Evolutionary conservation across 495 filamentous ascomycete species (phyloP), one percentile per base, ranked within the genome.

Genomic region (Penicillium coffeae): DNA sequence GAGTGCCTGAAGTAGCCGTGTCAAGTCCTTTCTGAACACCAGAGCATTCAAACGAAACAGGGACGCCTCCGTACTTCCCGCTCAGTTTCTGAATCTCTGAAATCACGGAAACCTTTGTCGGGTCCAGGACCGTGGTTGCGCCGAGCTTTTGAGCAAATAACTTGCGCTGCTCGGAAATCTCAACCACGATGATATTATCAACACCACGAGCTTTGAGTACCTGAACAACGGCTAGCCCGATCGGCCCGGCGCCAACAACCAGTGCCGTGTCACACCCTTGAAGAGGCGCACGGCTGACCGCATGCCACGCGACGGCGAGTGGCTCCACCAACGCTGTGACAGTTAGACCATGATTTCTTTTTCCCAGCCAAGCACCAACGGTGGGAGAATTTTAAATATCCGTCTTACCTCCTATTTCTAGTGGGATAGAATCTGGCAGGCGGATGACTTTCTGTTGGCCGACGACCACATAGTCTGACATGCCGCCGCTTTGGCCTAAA

Each of bases 261-360:
- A 83, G 57, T 3, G 69, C 73, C 5, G 64, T 61, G 44, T 78
- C 70, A 12, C 63, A 69, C 9, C 56, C 21, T 42, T 80, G 70
- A 48, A 79, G 70, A 0, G 70, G 71, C 5, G 72, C 72, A 21
- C 71, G 58, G 7, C 69, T 74, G 14, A 84, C 74, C 14, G 79
- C 79, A 57, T 84, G 82, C 81, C 82, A 84, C 18, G 71, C 81
- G 1, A 85, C 81, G 3, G 79, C 69, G 0, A 84, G 65, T 0
- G 82, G 81, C 50, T 85, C 82, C 19, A 51, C 36, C 36, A 54
- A 22, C 32, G 46, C 51, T 49, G 25, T n/a, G n/a, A n/a, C n/a
- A n/a, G n/a, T n/a, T n/a, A n/a, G n/a, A n/a, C n/a, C n/a, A n/a
- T n/a, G n/a, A n/a, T n/a, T n/a, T n/a, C n/a, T n/a, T n/a, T n/a